Base-by-base conservation (phyloP, 2,329 filamentous ascomycete genomes). In the Fusarium globosum region DNA sequence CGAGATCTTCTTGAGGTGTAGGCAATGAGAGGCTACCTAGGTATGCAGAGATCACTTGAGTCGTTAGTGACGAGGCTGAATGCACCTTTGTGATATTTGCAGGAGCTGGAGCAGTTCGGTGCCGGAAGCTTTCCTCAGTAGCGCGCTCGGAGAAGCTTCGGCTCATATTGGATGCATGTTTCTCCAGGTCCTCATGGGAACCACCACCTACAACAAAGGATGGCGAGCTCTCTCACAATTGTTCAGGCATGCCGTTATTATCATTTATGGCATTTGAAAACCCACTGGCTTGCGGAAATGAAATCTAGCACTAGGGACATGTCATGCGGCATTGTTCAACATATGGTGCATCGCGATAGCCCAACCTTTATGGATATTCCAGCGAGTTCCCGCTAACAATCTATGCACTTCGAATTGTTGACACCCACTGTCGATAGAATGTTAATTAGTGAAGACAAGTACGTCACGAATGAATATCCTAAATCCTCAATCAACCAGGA, bases 81-180 rank as follows among this genome's bases (percentile, higher is more conserved):
- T 49, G 45, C 48, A 56, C 38, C 41, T 49, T 35, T 36, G 62
- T 46, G 55, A 48, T 48, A 36, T 57, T 52, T 56, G 46, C 16
- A 30, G 45, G 45, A 68, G 62, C 41, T 56, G 33, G 46, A 38
- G 35, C n/a, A 33, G 35, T 51, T 35, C 43, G 57, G 51, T 63
- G 30, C 57, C 18, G 23, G 36, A 52, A 64, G 49, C 61, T 64
- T 63, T 63, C 48, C 30, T 30, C 41, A n/a, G 35, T 42, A 43
- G 62, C 43, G 62, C 48, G 20, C n/a, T 38, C 43, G 75, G 75
- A 53, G 57, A 68, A 77, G 73, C 75, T 51, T 66, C 75, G 75
- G 75, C 60, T 71, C 35, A 38, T 60, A 33, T 13, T 13, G 30
- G 4, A 39, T 28, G 14, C 23, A 21, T 21, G 35, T 20, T 41